phyloP scores from a whole-genome alignment of 306 rosid genomes.

The Ziziphus jujuba region DNA sequence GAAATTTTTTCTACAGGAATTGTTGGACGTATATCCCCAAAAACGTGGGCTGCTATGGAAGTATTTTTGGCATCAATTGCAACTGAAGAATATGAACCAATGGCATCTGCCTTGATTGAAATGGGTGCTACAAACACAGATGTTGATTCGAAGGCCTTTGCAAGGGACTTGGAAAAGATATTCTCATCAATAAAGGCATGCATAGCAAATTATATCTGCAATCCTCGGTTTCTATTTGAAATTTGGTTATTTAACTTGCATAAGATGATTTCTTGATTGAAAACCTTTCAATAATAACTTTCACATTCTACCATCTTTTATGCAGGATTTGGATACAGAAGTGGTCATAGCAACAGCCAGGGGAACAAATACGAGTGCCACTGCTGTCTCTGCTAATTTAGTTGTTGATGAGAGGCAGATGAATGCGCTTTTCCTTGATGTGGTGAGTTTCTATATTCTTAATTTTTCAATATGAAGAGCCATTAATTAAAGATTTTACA shows the following conservation, averaged over 20 bases:
- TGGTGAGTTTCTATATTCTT: slow-evolving; percentile 53
- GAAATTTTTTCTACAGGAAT: slow-evolving; percentile 54
- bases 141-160: slow-evolving; percentile 70
- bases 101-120: slow-evolving; percentile 91
- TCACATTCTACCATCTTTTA: slow-evolving; percentile 13
- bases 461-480: background rate
- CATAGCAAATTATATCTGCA: background rate
- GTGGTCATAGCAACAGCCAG: slow-evolving; percentile 72
- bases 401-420: slow-evolving; percentile 93
- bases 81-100: slow-evolving; percentile 81
- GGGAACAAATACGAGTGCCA: slow-evolving; percentile 50
- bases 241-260: background rate
- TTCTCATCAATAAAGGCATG: slow-evolving; percentile 87
- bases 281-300: slow-evolving; percentile 18
- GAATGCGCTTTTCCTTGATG: slow-evolving; percentile 95
- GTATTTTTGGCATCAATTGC: slow-evolving; percentile 84
- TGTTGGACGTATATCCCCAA: slow-evolving; percentile 88
- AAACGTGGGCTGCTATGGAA: slow-evolving; percentile 98
- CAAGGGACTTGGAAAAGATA: slow-evolving; percentile 76
- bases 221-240: background rate
- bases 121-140: slow-evolving; percentile 88
- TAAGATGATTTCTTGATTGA: background rate
- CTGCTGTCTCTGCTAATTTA: slow-evolving; percentile 83
- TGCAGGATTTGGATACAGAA: slow-evolving; percentile 96
- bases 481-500: background rate